Evolutionary conservation across 2,329 filamentous ascomycete species (phyloP).

Genomic region (Colletotrichum sp.): DNA sequence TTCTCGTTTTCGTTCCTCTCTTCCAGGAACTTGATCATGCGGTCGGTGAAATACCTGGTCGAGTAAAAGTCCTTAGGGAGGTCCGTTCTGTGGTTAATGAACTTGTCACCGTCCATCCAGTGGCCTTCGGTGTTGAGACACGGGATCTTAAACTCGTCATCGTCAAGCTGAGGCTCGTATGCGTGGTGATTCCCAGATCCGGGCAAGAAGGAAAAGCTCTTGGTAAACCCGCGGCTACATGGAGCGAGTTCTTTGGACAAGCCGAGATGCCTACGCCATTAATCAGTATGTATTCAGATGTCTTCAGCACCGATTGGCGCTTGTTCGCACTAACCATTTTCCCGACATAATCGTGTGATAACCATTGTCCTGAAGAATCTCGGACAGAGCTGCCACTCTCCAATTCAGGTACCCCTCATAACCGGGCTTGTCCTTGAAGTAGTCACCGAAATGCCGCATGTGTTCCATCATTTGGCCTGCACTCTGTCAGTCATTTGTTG

Average conservation of each 20-base stretch:
- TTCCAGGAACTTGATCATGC: constrained; percentile 44
- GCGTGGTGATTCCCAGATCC: constrained; percentile 58
- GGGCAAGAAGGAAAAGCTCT: constrained; percentile 44
- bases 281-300: neutral
- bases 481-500: neutral
- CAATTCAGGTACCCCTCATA: constrained; percentile 38
- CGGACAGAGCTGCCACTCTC: constrained; percentile 30
- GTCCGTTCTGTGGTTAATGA: constrained; percentile 36
- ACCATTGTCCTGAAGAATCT: constrained; percentile 33
- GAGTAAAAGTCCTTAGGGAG: constrained; percentile 50
- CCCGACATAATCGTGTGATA: constrained; percentile 36
- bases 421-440: constrained; percentile 25
- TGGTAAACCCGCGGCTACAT: constrained; percentile 44
- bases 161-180: constrained; percentile 48
- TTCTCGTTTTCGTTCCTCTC: constrained; percentile 42
- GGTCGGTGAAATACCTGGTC: constrained; percentile 46
- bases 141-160: neutral
- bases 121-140: neutral
- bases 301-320: neutral
- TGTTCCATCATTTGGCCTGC: constrained; percentile 51
- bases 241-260: constrained; percentile 36
- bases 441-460: neutral
- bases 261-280: constrained; percentile 38
- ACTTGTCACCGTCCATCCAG: constrained; percentile 49
- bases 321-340: constrained; percentile 29